phyloP scores from a whole-genome alignment of 2,329 filamentous ascomycete genomes.

The Penicillium brevicompactum region DNA sequence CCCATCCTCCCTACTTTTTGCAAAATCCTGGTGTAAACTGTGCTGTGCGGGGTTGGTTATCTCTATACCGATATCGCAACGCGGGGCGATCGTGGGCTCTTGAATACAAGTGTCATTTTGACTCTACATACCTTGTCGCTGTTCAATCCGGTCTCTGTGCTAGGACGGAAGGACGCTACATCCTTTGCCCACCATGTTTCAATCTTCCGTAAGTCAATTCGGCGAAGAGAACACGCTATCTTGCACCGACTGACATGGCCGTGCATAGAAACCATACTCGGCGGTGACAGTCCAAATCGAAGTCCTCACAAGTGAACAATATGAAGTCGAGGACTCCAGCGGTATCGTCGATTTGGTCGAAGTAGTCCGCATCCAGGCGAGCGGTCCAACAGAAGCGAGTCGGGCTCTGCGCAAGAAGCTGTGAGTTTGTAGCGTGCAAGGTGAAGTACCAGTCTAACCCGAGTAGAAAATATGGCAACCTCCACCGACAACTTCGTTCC shows the following conservation, averaged over 20 bases:
- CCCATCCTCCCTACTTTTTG: not conserved
- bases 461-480: slow-evolving; percentile 81
- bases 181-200: slow-evolving; percentile 34
- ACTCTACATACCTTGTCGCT: not conserved
- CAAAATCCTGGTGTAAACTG: slow-evolving; percentile 1
- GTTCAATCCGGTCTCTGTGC: not conserved
- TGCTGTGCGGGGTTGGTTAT: slow-evolving; percentile 18
- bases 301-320: slow-evolving; percentile 83
- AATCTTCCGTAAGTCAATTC: slow-evolving; percentile 32
- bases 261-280: slow-evolving; percentile 76
- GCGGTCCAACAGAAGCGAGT: slow-evolving; percentile 85
- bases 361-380: slow-evolving; percentile 84
- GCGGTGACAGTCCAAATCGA: slow-evolving; percentile 93
- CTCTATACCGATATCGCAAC: slow-evolving; percentile 7
- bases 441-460: slow-evolving; percentile 9
- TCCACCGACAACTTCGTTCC: slow-evolving; percentile 88
- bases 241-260: slow-evolving; percentile 9
- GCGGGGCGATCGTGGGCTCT: slow-evolving; percentile 12
- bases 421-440: slow-evolving; percentile 44
- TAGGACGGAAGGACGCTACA: not conserved
- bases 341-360: slow-evolving; percentile 94
- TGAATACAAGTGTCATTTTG: not conserved
- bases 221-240: not conserved
- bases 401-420: slow-evolving; percentile 95
- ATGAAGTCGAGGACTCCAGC: slow-evolving; percentile 86